Base-by-base conservation (phyloP, 345 rosid species). In the Pseudoturritis turrita region DNA sequence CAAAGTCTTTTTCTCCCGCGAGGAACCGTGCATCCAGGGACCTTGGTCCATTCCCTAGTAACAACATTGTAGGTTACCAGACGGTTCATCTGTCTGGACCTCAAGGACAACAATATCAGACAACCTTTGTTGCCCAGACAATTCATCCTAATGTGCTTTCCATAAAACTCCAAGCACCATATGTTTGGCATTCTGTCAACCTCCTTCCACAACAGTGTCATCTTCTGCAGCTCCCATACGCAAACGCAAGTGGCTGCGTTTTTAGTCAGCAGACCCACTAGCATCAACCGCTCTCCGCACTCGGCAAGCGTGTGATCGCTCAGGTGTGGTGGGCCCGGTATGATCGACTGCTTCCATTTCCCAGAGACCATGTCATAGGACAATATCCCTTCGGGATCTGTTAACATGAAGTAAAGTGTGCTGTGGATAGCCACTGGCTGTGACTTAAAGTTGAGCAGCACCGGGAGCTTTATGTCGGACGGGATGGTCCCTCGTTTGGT, bases 121-220 rank as follows among this genome's bases (percentile, higher is more conserved):
- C 79, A 76, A 75, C 92, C 94, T 77, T 70, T 86, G 94, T 95
- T 95, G 87, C 99, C 99, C 83, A 95, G 79, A 87, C 99, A 95
- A 80, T 88, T 91, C 99, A 95, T 95, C 77, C 88, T 86, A 62
- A 89, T 79, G 96, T 95, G 98, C 99, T 88, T 91, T 82, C 99
- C 98, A 12, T 95, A 95, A 85, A 95, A 91, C 71, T 95, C 99
- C 79, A 95, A 89, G 99, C 98, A 91, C 99, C 91, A 88, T 81
- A 87, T 78, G 78, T 91, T 95, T 95, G 99, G 98, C 98, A 95
- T 91, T 95, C 99, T 95, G 98, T 95, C 99, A 84, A 95, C 99
- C 99, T 95, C 99, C 99, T 88, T 95, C 99, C 99, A 95, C 87
- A 95, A 80, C 80, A 95, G 88, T 40, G 96, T 91, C 99, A 95